A percentile compares a stretch with the other conserved stretches of the same genome.
Conservation (phyloP, 2,329 filamentous ascomycete genomes). For the Aureobasidium lini region DNA sequence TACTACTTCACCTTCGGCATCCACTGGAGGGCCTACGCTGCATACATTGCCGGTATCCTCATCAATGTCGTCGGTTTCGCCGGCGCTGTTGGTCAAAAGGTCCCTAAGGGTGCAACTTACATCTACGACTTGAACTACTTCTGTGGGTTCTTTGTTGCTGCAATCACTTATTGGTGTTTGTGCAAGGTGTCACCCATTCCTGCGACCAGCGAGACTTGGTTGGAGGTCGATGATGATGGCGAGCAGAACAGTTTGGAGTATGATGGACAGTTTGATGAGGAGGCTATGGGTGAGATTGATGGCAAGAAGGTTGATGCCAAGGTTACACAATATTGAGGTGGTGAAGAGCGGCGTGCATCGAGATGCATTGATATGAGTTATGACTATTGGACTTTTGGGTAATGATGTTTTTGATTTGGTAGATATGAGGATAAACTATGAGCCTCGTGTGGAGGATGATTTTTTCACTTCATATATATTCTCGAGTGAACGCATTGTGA, state of each 20-base stretch:
- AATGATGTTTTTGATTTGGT: neutral
- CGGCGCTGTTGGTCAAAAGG: conserved; percentile 63
- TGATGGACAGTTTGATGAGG: conserved; percentile 11
- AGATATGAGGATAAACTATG: neutral
- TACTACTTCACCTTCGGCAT: conserved; percentile 72
- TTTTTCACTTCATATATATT: neutral
- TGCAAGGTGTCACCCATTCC: conserved; percentile 65
- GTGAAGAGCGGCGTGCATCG: neutral
- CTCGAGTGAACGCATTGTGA: neutral
- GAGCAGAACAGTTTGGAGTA: conserved; percentile 10
- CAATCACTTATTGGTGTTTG: conserved; percentile 59
- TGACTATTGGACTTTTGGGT: neutral
- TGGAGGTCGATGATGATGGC: conserved; percentile 54
- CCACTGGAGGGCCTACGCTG: conserved; percentile 75
- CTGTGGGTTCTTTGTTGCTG: conserved; percentile 67
- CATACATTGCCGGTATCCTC: conserved; percentile 75
- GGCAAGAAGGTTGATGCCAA: conserved; percentile 9
- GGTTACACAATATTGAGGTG: neutral
- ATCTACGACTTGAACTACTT: conserved; percentile 93
- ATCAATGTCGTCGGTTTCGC: conserved; percentile 91
- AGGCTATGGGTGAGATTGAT: neutral
- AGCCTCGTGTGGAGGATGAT: neutral
- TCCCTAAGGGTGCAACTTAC: conserved; percentile 73
- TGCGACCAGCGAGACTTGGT: conserved; percentile 62
- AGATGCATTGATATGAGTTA: neutral